phyloP scores from a whole-genome alignment of 202 grass and related monocot genomes.

The Elaeis oleifera region DNA sequence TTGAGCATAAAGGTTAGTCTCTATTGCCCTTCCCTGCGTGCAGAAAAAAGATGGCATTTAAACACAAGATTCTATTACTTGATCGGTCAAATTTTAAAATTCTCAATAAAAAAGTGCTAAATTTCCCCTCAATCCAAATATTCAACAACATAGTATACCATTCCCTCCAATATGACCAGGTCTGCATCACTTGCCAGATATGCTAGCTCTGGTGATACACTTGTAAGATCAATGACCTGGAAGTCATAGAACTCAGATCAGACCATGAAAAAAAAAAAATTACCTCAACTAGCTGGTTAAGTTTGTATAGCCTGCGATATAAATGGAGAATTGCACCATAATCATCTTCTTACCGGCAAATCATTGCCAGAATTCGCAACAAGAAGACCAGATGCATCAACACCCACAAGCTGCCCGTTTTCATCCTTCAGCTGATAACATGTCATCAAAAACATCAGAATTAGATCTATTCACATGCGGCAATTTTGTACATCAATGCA shows the following conservation, averaged over 20 bases:
- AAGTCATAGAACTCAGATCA: constrained; percentile 1
- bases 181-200: constrained; percentile 74
- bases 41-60: constrained; percentile 11
- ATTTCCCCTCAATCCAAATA: no score
- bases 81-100: no score
- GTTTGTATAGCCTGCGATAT: no score
- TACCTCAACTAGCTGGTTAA: no score
- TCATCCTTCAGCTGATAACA: constrained; percentile 71
- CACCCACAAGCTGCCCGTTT: constrained; percentile 77
- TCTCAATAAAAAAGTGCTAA: no score
- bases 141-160: constrained; percentile 45
- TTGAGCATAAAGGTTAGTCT: constrained; percentile 88
- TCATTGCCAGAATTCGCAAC: constrained; percentile 97
- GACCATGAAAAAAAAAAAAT: neutral
- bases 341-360: constrained; percentile 58
- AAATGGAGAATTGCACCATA: no score
- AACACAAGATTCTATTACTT: no score
- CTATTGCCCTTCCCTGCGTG: constrained; percentile 77
- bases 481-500: neutral
- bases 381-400: constrained; percentile 65
- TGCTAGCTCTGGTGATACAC: constrained; percentile 78
- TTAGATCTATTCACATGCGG: neutral
- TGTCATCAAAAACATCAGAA: neutral
- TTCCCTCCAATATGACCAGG: constrained; percentile 81
- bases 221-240: constrained; percentile 90